These are phyloP conservation scores for Passalora sequoiae DNA, from an alignment of 2,329 filamentous ascomycete genomes.

Conservation along the genomic window DNA sequence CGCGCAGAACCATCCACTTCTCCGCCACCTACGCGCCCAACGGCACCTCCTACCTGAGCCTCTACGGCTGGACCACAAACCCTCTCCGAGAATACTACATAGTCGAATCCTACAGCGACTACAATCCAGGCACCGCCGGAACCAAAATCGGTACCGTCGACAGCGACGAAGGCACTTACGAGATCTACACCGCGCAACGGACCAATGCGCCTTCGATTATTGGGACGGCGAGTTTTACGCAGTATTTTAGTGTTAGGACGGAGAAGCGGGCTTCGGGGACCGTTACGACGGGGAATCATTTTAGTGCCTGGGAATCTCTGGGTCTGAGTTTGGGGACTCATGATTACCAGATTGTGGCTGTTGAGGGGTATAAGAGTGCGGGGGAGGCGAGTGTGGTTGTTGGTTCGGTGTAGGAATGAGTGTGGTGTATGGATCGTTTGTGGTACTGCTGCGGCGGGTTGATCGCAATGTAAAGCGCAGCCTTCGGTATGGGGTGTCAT, in stretches of 20 bases:
- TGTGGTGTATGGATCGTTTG: too few relatives aligned
- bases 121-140: constrained; percentile 40
- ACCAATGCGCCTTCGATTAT: constrained; percentile 39
- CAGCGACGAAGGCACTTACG: constrained; percentile 50
- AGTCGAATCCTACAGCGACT: constrained; percentile 49
- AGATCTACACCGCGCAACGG: constrained; percentile 46
- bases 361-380: constrained; percentile 41
- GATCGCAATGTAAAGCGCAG: too few relatives aligned
- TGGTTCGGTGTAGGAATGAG: constrained; percentile 1
- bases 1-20: constrained; percentile 47
- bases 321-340: constrained; percentile 29
- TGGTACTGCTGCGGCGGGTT: too few relatives aligned
- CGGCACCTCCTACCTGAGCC: constrained; percentile 50
- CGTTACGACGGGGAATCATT: constrained; percentile 27
- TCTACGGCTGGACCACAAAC: constrained; percentile 55
- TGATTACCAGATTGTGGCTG: constrained; percentile 42
- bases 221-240: constrained; percentile 40
- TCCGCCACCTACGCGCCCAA: constrained; percentile 44
- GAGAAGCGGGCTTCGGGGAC: constrained; percentile 30
- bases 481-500: too few relatives aligned
- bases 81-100: constrained; percentile 58
- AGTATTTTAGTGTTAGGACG: constrained; percentile 41
- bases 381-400: constrained; percentile 38
- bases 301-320: constrained; percentile 24
- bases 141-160: constrained; percentile 49